Base-by-base conservation (phyloP, 2,329 filamentous ascomycete genomes). In the Aspergillus texensis region DNA sequence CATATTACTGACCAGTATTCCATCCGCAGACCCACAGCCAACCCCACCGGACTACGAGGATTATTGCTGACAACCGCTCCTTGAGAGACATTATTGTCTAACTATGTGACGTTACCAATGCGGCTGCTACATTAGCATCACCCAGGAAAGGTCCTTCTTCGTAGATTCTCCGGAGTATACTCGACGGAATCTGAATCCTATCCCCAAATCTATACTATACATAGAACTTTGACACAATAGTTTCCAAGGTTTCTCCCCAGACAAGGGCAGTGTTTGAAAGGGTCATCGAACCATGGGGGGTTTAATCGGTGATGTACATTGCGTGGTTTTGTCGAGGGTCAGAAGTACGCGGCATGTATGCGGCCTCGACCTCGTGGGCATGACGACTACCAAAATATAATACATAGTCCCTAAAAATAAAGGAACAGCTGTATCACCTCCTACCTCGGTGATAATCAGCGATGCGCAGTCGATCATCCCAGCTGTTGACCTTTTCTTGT, bases 281-380 rank as follows among this genome's bases (percentile, higher is more conserved):
- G 46, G 10, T 45, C n/a, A 24, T 28, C 45, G 45, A 48, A 48
- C 45, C 45, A 46, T 24, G 21, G 24, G 14, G 6, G 26, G 48
- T 53, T 30, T 8, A 3, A 19, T 30, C 32, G 30, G 16, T 11
- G 45, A 26, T 16, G 32, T 55, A 26, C 52, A 55, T 55, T 55
- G 52, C 52, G 52, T 55, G 52, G 52, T n/a, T 32, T 55, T 32
- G 46, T 50, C 24, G 21, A 32, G 30, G 30, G 30, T 32, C 9
- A 32, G 30, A 11, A 36, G 34, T 36, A 34, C 52, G 32, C 52
- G 52, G 52, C 32, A 55, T 55, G 52, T 39, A 45, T 41, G 36
- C 16, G 36, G 16, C 36, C 36, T 41, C 36, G 36, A 2, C 56
- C 56, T 58, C 56, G 43, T 58, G 56, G 56, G 56, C 43, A 58